Evolutionary conservation across 164 flowering plant species (phyloP), one percentile per base, ranked within the genome.

Genomic region (Nymphaea colorata): DNA sequence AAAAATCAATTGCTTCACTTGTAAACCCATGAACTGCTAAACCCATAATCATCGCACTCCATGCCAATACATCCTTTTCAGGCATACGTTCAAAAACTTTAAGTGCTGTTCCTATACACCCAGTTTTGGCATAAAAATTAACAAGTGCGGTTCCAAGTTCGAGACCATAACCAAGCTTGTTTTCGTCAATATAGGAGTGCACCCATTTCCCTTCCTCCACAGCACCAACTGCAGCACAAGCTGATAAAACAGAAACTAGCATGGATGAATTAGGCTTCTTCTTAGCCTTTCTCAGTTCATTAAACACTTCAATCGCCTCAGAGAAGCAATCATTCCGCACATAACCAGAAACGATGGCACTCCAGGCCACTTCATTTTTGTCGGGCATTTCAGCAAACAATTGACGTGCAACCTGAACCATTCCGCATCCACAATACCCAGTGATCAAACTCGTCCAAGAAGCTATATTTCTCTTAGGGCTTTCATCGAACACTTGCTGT

Each of bases 11-110:
- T 36, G 74, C 66, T 36, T 44, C 57, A 67, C 51, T 8, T 44
- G 62, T 71, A 36, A 25, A 16, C 6, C 74, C 74, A 62, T 71
- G 62, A 42, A 64, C 15, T 51, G 74, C 74, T 14, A 71, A 63
- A 41, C 74, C 74, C 67, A 43, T 43, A 5, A 71, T 71, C 74
- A 71, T 66, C 5, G 74, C 74, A 43, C 70, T 71, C 74, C 74
- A 71, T 43, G 74, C 63, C 62, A 62, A 41, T 8, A 71, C 74
- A 53, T 71, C 74, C 43, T 67, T 71, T 3, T 18, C 47, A 42
- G 42, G 70, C 66, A 71, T 67, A 51, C 53, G 51, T 17, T 18
- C 14, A 43, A 71, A 71, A 4, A 57, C 64, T 41, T 2, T 10
- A 4, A 4, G 17, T 15, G 69, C 67, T n/a, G 61, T 67, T 44